Conservation (phyloP, 371 early-diverging fungal genomes). For the Blastocladiella emersonii region DNA sequence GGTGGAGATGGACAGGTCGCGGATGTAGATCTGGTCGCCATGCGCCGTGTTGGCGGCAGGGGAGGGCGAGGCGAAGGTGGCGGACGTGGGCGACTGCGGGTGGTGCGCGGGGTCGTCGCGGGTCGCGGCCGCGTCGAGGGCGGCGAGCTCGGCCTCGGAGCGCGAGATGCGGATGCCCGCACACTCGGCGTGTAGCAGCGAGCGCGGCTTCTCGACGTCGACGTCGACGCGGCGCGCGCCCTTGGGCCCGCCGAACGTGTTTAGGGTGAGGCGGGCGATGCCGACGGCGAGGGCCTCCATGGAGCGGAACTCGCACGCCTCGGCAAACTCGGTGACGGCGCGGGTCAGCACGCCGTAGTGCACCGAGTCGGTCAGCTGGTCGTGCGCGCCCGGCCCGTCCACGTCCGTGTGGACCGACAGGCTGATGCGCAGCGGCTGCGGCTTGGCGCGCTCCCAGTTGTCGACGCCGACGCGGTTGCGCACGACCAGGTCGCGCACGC, state of each 20-base stretch:
- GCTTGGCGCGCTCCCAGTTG: conserved; percentile 76
- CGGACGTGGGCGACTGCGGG: neutral
- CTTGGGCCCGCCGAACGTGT: conserved; percentile 36
- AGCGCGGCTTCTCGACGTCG: conserved; percentile 72
- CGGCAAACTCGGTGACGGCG: conserved; percentile 56
- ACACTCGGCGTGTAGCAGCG: conserved; percentile 75
- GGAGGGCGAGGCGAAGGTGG: too few relatives aligned
- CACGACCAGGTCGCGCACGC: conserved; percentile 63
- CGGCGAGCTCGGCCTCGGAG: conserved; percentile 30
- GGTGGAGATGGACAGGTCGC: conserved; percentile 57
- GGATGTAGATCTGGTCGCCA: conserved; percentile 3
- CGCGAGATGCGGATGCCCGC: conserved; percentile 79
- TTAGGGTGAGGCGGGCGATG: conserved; percentile 36
- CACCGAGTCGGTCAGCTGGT: conserved; percentile 60
- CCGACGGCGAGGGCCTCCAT: conserved; percentile 59
- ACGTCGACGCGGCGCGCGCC: conserved; percentile 35
- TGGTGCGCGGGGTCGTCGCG: neutral
- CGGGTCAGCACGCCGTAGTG: conserved; percentile 72
- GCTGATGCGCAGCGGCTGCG: conserved; percentile 69
- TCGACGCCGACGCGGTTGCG: conserved; percentile 82
- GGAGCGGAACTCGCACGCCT: conserved; percentile 47
- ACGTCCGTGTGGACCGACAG: conserved; percentile 43
- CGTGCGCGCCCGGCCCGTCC: conserved; percentile 55
- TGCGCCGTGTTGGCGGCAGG: too few relatives aligned
- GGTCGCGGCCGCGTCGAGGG: conserved; percentile 11